Conservation (phyloP, 2,329 filamentous ascomycete species). For the Dendryphion nanum region DNA sequence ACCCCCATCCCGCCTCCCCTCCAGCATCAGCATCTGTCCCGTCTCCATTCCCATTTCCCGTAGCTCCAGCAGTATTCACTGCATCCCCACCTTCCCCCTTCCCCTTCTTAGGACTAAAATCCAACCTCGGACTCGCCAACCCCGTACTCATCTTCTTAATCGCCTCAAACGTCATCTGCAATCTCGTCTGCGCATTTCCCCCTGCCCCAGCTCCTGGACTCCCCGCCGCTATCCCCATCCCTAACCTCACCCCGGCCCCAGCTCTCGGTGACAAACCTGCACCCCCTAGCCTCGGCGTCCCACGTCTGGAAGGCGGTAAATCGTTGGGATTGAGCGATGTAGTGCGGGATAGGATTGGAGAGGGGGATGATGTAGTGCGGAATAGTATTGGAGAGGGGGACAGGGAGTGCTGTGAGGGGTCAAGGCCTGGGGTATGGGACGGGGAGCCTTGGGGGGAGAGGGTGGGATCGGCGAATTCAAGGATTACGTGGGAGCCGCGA, state of each 20-base stretch:
- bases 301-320: neutral
- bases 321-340: neutral
- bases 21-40: conserved; percentile 1
- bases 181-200: conserved; percentile 13
- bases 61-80: neutral
- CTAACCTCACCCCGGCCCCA: too few species aligned
- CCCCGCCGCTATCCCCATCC: neutral
- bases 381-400: neutral
- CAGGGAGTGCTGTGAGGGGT: neutral
- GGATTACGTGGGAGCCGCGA: conserved; percentile 14
- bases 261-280: too few species aligned
- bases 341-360: neutral
- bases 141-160: conserved; percentile 26
- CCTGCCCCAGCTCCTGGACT: too few species aligned
- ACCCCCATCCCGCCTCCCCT: conserved; percentile 12
- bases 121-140: conserved; percentile 16
- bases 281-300: too few species aligned
- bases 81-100: conserved; percentile 2
- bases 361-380: too few species aligned
- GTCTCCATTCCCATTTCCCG: conserved; percentile 1
- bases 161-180: conserved; percentile 25
- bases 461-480: conserved; percentile 23
- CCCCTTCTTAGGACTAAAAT: conserved; percentile 5
- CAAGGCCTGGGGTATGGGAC: too few species aligned
- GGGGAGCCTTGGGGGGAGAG: conserved; percentile 4